Evolutionary conservation across 768 basidiomycete species (phyloP), one percentile per base, ranked within the genome.

Genomic region (Mycena pura): DNA sequence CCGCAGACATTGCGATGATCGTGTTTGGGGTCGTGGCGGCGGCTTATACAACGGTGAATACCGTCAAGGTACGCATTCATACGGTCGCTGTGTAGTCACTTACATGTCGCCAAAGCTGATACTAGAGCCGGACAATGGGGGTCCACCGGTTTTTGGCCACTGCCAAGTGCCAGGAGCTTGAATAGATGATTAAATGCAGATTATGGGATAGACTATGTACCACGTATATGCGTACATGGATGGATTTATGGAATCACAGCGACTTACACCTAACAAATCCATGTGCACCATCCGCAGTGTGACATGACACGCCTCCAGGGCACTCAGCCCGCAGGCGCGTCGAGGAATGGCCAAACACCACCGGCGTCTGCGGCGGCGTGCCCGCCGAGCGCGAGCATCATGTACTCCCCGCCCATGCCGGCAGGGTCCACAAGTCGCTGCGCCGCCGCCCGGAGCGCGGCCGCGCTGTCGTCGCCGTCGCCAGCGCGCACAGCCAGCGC

Each of bases 331-430:
- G 6, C 8, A 14, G 22, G 15, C 41, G 41, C 41, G 22, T 44
- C 21, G n/a, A 22, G 9, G 32, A 65, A 61, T 7, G 64, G 60
- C 60, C 60, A 65, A 19, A 57, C 60, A 2, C 29, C 47, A 11
- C 31, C 60, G 25, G 19, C 43, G 14, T 14, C 55, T 8, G 19
- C 6, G 6, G 27, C 13, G 9, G 24, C 24, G 3, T 43, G 38
- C 8, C 64, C 59, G 19, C 60, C 56, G 32, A 85, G 72, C 9
- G 88, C 95, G 72, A 98, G 76, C 17, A 98, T 82, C 73, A 88
- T 82, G 70, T 98, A 99, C 77, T 96, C 85, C 36, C 73, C 79
- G 0, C 97, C 96, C 96, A 99, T 99, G 19, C 93, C 87, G 11
- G 77, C 76, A 1, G 80, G 80, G 72, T 97, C 92, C 17, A 94